phyloP scores from a whole-genome alignment of 352 stramenopile genomes.

The Globisporangium sylvaticum region DNA sequence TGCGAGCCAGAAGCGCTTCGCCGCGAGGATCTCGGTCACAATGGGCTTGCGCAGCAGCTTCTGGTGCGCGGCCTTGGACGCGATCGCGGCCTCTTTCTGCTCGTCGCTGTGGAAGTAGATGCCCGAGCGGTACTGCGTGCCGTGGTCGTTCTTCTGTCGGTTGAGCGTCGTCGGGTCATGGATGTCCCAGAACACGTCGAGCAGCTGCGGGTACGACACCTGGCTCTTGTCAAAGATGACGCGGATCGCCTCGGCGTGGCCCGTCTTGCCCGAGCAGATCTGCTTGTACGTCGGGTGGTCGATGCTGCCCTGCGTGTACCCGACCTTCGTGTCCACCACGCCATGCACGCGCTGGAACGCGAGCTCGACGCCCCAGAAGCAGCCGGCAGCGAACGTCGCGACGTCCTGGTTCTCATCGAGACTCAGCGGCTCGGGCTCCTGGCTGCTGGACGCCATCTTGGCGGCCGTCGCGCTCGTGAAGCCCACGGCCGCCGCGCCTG shows the following conservation, averaged over 20 bases:
- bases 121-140: constrained; percentile 95
- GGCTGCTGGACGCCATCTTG: constrained; percentile 5
- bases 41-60: constrained; percentile 76
- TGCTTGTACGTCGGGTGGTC: constrained; percentile 94
- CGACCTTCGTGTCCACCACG: constrained; percentile 91
- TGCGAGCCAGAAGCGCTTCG: constrained; percentile 88
- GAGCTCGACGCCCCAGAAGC: constrained; percentile 98
- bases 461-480: neutral
- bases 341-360: constrained; percentile 94
- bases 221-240: constrained; percentile 90
- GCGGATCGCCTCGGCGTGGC: constrained; percentile 93
- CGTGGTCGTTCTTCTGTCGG: constrained; percentile 85
- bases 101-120: constrained; percentile 93
- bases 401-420: constrained; percentile 24
- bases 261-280: constrained; percentile 91
- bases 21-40: constrained; percentile 89
- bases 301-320: constrained; percentile 74
- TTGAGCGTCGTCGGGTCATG: constrained; percentile 93
- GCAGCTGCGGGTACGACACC: constrained; percentile 79
- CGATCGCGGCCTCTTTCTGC: constrained; percentile 71
- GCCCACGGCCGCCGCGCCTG: neutral
- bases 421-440: constrained; percentile 8
- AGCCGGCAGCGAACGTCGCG: constrained; percentile 96
- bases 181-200: constrained; percentile 80
- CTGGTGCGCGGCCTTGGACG: constrained; percentile 63